Base-by-base conservation (phyloP, 257 asterid genomes). In the Ehretia macrophylla region DNA sequence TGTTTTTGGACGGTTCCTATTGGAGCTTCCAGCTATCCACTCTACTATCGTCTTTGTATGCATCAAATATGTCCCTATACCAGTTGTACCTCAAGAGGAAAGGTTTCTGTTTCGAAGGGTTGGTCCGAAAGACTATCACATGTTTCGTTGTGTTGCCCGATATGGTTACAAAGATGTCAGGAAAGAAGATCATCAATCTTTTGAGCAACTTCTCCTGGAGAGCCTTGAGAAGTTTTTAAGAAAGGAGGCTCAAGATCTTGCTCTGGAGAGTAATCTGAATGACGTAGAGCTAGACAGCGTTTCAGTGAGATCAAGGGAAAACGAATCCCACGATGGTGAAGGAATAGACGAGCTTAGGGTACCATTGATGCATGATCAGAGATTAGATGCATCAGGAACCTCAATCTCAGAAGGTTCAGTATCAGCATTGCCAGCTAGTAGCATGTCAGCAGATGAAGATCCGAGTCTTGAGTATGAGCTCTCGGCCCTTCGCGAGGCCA, bases 141-240 rank as follows among this genome's bases (percentile, higher is more conserved):
- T 93, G 85, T 93, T 93, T 75, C 91, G 89, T 1, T 93, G 99
- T 72, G 85, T 93, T 38, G 95, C 97, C 0, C 64, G 99, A 32
- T 93, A 93, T 46, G 99, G 99, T 4, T 93, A 89, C 63, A 89
- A 93, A 61, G 99, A 93, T 66, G 75, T 93, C 19, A 55, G 94
- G 22, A 93, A 93, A 69, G 97, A 93, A 68, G 95, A 93, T 42
- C 99, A 86, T 74, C 84, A 56, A 1, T 85, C 84, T 0, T 93
- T 93, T 37, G 96, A 89, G 81, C 90, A 82, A 51, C 92, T 85
- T 47, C 68, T 93, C 53, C 85, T 93, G 14, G 90, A 77, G 45
- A 86, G 95, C 77, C 84, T 93, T 0, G 95, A 89, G 55, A 83
- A 52, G 58, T 93, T 89, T 53, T 48, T 93, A 16, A 81, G 94